Evolutionary conservation across 169 alveolate species (phyloP).

Genomic region (Eimeria tenella): DNA sequence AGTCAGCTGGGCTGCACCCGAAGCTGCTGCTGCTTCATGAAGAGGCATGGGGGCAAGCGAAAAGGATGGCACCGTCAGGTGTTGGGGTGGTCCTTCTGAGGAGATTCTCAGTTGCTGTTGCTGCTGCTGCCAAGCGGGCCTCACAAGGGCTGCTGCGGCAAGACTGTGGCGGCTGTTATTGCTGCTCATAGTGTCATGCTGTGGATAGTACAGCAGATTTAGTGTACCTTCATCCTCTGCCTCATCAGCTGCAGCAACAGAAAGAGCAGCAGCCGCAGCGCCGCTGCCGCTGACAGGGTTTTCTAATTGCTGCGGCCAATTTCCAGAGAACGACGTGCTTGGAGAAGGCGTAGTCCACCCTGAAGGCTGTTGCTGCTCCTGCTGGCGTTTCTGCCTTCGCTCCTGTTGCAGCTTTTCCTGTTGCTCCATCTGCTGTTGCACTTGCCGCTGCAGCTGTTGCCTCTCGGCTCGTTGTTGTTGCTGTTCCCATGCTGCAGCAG

Average conservation of each 20-base stretch:
- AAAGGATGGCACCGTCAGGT: neutral
- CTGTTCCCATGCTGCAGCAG: neutral
- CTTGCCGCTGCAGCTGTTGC: neutral
- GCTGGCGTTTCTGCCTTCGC: neutral
- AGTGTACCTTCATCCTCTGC: conserved; percentile 7
- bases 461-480: too few species aligned
- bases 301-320: neutral
- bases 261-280: neutral
- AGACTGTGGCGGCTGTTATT: conserved; percentile 17
- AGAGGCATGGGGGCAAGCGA: conserved; percentile 2
- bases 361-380: conserved; percentile 41
- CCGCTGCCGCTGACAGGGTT: neutral
- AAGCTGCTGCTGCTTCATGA: conserved; percentile 6
- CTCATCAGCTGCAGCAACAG: neutral
- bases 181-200: conserved; percentile 38
- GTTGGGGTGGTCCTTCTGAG: neutral
- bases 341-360: conserved; percentile 41
- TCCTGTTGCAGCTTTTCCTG: neutral
- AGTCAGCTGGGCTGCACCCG: neutral
- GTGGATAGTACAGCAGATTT: conserved; percentile 32
- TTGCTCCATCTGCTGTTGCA: conserved; percentile 1
- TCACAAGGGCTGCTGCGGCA: conserved; percentile 22
- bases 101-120: neutral
- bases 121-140: conserved; percentile 34
- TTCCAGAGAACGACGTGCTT: conserved; percentile 11